Evolutionary conservation across 2,329 filamentous ascomycete species (phyloP).

Genomic region (Exophiala calicioides): DNA sequence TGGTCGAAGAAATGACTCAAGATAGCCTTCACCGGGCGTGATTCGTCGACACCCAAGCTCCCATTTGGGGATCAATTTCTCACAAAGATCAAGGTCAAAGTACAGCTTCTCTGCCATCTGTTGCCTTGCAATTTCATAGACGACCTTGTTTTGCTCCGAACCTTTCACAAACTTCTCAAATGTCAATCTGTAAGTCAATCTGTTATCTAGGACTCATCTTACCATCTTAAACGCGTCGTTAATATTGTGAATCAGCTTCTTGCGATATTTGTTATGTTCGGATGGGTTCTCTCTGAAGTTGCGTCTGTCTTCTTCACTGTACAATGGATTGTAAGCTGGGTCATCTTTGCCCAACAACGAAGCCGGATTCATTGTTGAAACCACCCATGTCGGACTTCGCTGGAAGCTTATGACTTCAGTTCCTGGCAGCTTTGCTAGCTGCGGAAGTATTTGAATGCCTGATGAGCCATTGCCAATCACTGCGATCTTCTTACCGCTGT

Average conservation of each 20-base stretch:
- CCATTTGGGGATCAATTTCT: constrained; percentile 32
- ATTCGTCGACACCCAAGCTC: constrained; percentile 48
- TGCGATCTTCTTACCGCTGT: constrained; percentile 32
- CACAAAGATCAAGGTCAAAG: constrained; percentile 28
- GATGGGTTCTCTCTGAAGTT: constrained; percentile 35
- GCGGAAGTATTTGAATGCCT: constrained; percentile 43
- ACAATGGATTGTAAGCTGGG: constrained; percentile 30
- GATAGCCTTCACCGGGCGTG: constrained; percentile 55
- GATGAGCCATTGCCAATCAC: constrained; percentile 38
- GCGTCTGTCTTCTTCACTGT: constrained; percentile 35
- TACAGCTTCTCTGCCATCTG: constrained; percentile 24
- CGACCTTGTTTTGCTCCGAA: constrained; percentile 23
- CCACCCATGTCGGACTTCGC: constrained; percentile 38
- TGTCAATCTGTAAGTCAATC: background rate
- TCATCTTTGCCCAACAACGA: constrained; percentile 25
- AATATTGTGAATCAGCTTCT: constrained; percentile 32
- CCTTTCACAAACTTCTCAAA: constrained; percentile 21
- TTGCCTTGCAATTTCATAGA: constrained; percentile 15
- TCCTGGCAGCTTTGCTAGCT: constrained; percentile 25
- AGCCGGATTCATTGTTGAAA: no score
- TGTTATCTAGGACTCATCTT: background rate
- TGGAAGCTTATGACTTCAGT: constrained; percentile 37
- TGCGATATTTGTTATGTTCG: constrained; percentile 39
- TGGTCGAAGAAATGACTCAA: constrained; percentile 48
- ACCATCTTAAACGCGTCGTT: constrained; percentile 27